Evolutionary conservation across 345 rosid genomes (phyloP).

Genomic region (Camelina sativa): DNA sequence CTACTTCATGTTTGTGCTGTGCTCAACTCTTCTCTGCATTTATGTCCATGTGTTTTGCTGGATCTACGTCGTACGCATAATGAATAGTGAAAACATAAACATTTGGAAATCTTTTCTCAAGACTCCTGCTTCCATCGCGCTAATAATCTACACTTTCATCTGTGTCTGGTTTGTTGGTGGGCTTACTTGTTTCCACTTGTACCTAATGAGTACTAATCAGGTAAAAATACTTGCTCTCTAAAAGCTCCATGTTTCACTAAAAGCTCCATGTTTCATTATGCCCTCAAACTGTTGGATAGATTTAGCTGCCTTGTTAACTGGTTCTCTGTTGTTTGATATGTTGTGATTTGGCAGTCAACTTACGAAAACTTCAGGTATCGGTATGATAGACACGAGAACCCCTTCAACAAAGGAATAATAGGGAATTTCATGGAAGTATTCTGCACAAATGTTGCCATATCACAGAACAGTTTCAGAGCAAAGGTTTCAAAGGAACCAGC

Average conservation of each 20-base stretch:
- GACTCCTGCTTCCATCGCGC: constrained; percentile 86
- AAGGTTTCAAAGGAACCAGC: constrained; percentile 59
- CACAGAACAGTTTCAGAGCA: constrained; percentile 80
- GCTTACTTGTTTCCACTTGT: constrained; percentile 75
- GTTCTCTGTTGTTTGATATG: constrained; percentile 32
- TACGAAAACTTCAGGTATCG: constrained; percentile 88
- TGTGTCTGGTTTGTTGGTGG: constrained; percentile 97
- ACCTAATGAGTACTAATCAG: constrained; percentile 92
- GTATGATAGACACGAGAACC: constrained; percentile 67
- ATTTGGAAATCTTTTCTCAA: constrained; percentile 83
- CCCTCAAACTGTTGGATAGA: background rate
- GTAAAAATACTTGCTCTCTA: constrained; percentile 42
- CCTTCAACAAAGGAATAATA: constrained; percentile 73
- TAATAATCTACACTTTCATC: constrained; percentile 74
- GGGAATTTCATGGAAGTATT: constrained; percentile 74
- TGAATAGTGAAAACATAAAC: constrained; percentile 59
- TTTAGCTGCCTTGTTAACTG: constrained; percentile 24
- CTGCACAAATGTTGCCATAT: constrained; percentile 67
- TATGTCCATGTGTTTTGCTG: constrained; percentile 90
- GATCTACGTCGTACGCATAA: constrained; percentile 74
- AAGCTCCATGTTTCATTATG: constrained; percentile 16
- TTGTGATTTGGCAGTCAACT: constrained; percentile 70
- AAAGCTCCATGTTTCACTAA: no score
- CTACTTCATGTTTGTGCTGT: constrained; percentile 88
- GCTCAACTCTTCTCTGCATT: constrained; percentile 78